Evolutionary conservation across 176 grass and related monocot species (phyloP).

Genomic region (Luzula sylvatica): DNA sequence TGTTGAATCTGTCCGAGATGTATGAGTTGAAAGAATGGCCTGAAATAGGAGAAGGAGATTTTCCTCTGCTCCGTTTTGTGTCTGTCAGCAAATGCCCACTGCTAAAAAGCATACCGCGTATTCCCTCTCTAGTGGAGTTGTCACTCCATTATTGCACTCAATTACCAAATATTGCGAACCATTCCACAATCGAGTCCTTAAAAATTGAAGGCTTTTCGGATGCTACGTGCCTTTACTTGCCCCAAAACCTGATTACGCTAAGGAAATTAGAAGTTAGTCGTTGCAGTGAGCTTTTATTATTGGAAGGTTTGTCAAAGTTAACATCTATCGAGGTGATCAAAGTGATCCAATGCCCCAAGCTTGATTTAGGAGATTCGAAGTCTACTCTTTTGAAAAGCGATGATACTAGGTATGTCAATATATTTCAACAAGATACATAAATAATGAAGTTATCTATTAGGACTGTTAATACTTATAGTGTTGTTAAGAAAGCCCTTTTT

Average conservation of each 20-base stretch:
- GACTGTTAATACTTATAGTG: too few relatives aligned
- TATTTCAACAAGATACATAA: too few relatives aligned
- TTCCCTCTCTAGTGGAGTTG: constrained; percentile 5
- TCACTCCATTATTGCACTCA: constrained; percentile 18
- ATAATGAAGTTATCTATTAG: too few relatives aligned
- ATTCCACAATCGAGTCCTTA: not conserved
- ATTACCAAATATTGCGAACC: constrained; percentile 14
- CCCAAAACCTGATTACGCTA: not conserved
- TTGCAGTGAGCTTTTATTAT: constrained; percentile 13
- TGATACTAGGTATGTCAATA: too few relatives aligned
- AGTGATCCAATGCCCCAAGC: constrained; percentile 20
- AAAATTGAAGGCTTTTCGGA: constrained; percentile 21
- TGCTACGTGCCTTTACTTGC: not conserved
- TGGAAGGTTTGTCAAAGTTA: constrained; percentile 4
- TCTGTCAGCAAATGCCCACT: constrained; percentile 13
- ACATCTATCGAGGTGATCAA: constrained; percentile 7
- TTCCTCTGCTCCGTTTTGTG: constrained; percentile 15
- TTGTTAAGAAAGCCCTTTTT: too few relatives aligned
- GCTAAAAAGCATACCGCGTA: constrained; percentile 5
- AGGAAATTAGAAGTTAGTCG: constrained; percentile 22
- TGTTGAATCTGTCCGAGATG: too few relatives aligned
- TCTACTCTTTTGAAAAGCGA: too few relatives aligned
- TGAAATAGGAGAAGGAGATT: constrained; percentile 3
- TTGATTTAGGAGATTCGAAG: too few relatives aligned
- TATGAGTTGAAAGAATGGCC: too few relatives aligned